phyloP scores from a whole-genome alignment of 2,329 filamentous ascomycete genomes.

The Ophiostoma montium region DNA sequence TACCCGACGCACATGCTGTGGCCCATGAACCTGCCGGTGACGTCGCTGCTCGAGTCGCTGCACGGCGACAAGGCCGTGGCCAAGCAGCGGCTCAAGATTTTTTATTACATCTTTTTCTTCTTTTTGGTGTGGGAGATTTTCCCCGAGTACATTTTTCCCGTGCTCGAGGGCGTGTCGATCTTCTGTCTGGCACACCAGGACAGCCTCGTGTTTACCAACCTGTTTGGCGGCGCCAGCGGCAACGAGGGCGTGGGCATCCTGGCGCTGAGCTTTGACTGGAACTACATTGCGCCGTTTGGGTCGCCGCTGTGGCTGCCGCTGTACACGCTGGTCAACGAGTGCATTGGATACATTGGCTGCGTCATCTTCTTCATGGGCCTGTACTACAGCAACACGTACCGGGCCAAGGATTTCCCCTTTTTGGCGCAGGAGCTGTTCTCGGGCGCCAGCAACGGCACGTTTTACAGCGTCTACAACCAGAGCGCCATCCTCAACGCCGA shows the following conservation, averaged over 20 bases:
- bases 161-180: slow-evolving; percentile 13
- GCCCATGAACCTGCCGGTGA: slow-evolving; percentile 20
- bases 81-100: slow-evolving; percentile 25
- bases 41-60: slow-evolving; percentile 16
- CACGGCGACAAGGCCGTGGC: slow-evolving; percentile 20
- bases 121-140: slow-evolving; percentile 34
- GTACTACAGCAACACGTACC: slow-evolving; percentile 30
- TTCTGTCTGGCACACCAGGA: slow-evolving; percentile 15
- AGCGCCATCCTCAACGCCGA: slow-evolving; percentile 25
- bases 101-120: slow-evolving; percentile 24
- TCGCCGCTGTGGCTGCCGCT: slow-evolving; percentile 21
- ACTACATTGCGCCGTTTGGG: slow-evolving; percentile 26
- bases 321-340: slow-evolving; percentile 24
- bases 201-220: slow-evolving; percentile 21
- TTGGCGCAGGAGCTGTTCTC: slow-evolving; percentile 28
- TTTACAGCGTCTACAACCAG: slow-evolving; percentile 27
- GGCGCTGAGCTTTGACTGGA: slow-evolving; percentile 27
- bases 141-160: slow-evolving; percentile 19
- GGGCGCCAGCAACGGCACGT: slow-evolving; percentile 21
- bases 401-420: slow-evolving; percentile 27
- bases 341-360: slow-evolving; percentile 24
- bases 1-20: slow-evolving; percentile 35
- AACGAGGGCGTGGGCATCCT: slow-evolving; percentile 30
- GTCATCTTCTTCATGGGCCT: slow-evolving; percentile 24
- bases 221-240: slow-evolving; percentile 27